Evolutionary conservation across 2,329 filamentous ascomycete genomes (phyloP).

Genomic region (Ophiostoma sp.): DNA sequence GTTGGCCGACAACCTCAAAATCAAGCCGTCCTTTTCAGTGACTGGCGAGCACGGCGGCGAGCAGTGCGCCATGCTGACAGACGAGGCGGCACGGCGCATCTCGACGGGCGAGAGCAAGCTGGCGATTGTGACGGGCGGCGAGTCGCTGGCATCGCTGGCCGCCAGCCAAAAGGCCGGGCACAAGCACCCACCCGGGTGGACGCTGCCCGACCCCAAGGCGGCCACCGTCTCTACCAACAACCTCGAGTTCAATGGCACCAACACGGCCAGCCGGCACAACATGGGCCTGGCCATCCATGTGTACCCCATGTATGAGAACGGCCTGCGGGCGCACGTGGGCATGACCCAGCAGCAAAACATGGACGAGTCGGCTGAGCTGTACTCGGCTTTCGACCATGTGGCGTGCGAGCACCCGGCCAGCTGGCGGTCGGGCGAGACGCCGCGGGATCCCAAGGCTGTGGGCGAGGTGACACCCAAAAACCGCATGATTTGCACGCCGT

Average conservation of each 20-base stretch:
- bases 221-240: constrained; percentile 18
- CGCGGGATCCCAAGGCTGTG: constrained; percentile 3
- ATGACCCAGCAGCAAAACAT: constrained; percentile 23
- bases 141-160: constrained; percentile 25
- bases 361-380: constrained; percentile 25
- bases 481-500: constrained; percentile 28
- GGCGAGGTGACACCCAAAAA: constrained; percentile 21
- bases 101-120: constrained; percentile 17
- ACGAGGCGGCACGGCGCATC: constrained; percentile 24
- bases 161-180: constrained; percentile 21
- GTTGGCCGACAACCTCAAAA: constrained; percentile 9
- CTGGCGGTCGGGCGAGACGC: constrained; percentile 25
- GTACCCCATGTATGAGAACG: constrained; percentile 28
- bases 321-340: constrained; percentile 20
- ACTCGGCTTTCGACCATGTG: constrained; percentile 23
- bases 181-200: constrained; percentile 20
- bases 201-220: constrained; percentile 17
- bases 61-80: constrained; percentile 22
- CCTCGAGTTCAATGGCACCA: constrained; percentile 17
- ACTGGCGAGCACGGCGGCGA: constrained; percentile 25
- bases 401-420: constrained; percentile 23
- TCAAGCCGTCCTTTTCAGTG: background rate
- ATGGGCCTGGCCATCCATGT: constrained; percentile 26
- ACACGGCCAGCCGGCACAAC: constrained; percentile 21
- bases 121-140: constrained; percentile 26